These are phyloP conservation scores for Cyberlindnera bimundalis DNA, from an alignment of 805 yeast genomes.

Conservation along the genomic window DNA sequence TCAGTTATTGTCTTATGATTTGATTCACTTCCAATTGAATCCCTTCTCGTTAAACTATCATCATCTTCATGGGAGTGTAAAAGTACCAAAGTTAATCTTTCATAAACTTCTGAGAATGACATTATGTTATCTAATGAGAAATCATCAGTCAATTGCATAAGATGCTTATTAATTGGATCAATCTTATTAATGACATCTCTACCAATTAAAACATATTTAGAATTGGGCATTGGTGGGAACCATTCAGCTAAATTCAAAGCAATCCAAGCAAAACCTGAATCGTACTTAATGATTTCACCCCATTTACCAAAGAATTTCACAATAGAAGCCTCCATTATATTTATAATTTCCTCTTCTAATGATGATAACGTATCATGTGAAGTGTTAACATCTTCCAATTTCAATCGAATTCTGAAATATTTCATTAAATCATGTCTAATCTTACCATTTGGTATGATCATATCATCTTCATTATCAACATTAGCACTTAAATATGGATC, in stretches of 20 bases:
- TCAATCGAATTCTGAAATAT: conserved; percentile 45
- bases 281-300: conserved; percentile 75
- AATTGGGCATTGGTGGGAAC: conserved; percentile 52
- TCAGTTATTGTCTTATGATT: conserved; percentile 17
- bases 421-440: conserved; percentile 58
- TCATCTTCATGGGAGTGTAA: conserved; percentile 44
- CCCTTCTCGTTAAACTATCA: conserved; percentile 5
- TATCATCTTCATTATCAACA: conserved; percentile 34
- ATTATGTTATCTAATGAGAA: conserved; percentile 32
- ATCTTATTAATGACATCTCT: conserved; percentile 21
- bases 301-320: conserved; percentile 66
- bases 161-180: conserved; percentile 20
- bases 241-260: conserved; percentile 88
- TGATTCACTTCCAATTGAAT: conserved; percentile 12
- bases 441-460: conserved; percentile 26
- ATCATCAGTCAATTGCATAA: conserved; percentile 19
- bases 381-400: conserved; percentile 15
- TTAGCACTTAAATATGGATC: conserved; percentile 63
- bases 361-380: conserved; percentile 24
- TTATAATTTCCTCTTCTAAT: conserved; percentile 51
- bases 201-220: conserved; percentile 26
- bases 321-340: conserved; percentile 56
- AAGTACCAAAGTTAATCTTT: conserved; percentile 69
- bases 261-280: conserved; percentile 81
- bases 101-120: conserved; percentile 67